Percentiles rank a stretch among this genome's conserved stretches.
Evolutionary conservation across 495 filamentous ascomycete genomes (phyloP).

Genomic region (Xylaria intraflava): DNA sequence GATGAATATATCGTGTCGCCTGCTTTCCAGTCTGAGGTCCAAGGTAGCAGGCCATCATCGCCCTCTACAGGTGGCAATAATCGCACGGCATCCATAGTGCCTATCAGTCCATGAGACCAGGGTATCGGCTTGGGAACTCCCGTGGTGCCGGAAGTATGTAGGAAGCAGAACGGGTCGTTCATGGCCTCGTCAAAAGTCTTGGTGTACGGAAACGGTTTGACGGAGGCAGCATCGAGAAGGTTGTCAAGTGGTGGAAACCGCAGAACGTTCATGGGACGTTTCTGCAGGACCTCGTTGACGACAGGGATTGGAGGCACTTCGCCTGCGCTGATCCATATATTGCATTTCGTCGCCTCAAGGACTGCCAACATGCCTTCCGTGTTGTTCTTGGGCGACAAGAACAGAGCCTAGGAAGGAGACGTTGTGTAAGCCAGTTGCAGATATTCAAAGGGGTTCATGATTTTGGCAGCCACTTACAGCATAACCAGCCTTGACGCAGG

Average conservation of each 20-base stretch:
- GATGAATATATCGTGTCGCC: constrained; percentile 24
- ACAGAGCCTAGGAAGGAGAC: constrained; percentile 13
- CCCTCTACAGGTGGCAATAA: constrained; percentile 21
- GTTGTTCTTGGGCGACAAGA: constrained; percentile 23
- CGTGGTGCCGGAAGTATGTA: constrained; percentile 52
- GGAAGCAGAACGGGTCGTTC: constrained; percentile 34
- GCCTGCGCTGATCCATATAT: constrained; percentile 13
- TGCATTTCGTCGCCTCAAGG: constrained; percentile 13
- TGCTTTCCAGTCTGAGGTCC: constrained; percentile 16
- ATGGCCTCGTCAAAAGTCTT: constrained; percentile 20
- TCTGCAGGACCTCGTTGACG: constrained; percentile 4
- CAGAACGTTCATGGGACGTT: constrained; percentile 14
- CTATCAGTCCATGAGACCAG: constrained; percentile 16
- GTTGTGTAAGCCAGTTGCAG: neutral
- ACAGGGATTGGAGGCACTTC: constrained; percentile 5
- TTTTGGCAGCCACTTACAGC: constrained; percentile 14
- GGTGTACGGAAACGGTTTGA: constrained; percentile 11
- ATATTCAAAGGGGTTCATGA: neutral
- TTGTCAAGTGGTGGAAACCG: constrained; percentile 10
- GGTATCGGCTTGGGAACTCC: constrained; percentile 34
- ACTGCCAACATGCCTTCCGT: constrained; percentile 20
- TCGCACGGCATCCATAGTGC: constrained; percentile 17
- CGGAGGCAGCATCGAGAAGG: constrained; percentile 9
- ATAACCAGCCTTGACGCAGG: constrained; percentile 23
- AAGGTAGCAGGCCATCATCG: constrained; percentile 16